phyloP scores from a whole-genome alignment of 192 early-diverging fungal genomes.

The Umbelopsis isabellina region DNA sequence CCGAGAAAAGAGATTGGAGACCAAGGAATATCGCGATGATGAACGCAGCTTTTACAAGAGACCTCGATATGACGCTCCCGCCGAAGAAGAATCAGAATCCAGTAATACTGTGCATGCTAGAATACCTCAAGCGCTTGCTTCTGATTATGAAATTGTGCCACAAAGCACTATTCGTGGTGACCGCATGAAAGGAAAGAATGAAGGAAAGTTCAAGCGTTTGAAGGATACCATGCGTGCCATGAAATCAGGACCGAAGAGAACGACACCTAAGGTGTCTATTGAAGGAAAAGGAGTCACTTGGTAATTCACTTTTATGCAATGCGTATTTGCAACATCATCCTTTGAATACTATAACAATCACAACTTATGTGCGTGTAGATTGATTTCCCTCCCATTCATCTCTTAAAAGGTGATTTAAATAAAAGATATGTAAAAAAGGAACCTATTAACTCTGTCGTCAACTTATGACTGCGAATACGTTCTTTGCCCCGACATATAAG shows the following conservation, averaged over 20 bases:
- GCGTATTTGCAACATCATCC: too few species aligned
- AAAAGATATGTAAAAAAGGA: too few species aligned
- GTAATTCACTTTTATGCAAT: background rate
- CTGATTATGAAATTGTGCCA: conserved; percentile 45
- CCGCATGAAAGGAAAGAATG: conserved; percentile 29
- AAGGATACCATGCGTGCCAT: conserved; percentile 39
- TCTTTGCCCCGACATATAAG: too few species aligned
- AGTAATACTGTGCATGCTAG: conserved; percentile 30
- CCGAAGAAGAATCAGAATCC: conserved; percentile 28
- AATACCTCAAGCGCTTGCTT: conserved; percentile 37
- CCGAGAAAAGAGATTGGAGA: conserved; percentile 49
- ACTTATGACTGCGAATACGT: too few species aligned
- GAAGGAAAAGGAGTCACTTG: conserved; percentile 32
- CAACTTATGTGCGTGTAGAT: too few species aligned
- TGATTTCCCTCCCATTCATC: too few species aligned
- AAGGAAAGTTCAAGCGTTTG: conserved; percentile 33
- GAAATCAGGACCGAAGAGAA: conserved; percentile 34
- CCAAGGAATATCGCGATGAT: conserved; percentile 37
- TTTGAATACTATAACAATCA: too few species aligned
- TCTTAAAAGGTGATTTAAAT: too few species aligned
- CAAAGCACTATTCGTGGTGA: conserved; percentile 40
- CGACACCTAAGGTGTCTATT: conserved; percentile 35
- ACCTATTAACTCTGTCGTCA: too few species aligned
- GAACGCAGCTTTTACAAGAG: conserved; percentile 30
- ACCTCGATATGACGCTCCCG: conserved; percentile 27